Conservation (phyloP, 352 stramenopile species). For the Globisporangium paroecandrum region DNA sequence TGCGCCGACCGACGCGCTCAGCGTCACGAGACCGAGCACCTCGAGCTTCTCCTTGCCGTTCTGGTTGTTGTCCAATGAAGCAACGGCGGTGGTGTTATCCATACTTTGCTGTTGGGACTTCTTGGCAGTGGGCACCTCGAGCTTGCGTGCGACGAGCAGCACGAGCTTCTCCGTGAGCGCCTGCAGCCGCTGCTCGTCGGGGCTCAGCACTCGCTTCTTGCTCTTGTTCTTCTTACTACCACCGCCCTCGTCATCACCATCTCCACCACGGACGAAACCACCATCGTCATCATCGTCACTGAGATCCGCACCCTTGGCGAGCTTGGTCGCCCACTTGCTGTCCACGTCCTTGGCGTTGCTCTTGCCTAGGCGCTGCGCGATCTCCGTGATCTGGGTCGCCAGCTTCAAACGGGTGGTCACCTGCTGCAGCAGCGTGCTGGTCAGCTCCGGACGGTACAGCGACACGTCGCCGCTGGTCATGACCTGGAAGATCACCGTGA, state of each 20-base stretch:
- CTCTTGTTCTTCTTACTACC: slow-evolving; percentile 35
- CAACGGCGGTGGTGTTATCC: not conserved
- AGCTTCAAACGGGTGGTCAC: slow-evolving; percentile 51
- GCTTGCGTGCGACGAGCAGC: slow-evolving; percentile 43
- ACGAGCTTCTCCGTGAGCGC: slow-evolving; percentile 71
- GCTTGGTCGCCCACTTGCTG: slow-evolving; percentile 57
- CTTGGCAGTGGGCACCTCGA: slow-evolving; percentile 15
- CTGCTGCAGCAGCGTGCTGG: slow-evolving; percentile 32
- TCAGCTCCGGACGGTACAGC: slow-evolving; percentile 30
- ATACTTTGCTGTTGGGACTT: slow-evolving; percentile 5
- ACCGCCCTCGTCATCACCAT: slow-evolving; percentile 41
- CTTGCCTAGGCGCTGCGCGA: slow-evolving; percentile 37
- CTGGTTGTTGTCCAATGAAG: slow-evolving; percentile 22
- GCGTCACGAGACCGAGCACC: slow-evolving; percentile 51
- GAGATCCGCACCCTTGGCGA: slow-evolving; percentile 53
- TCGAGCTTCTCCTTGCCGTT: slow-evolving; percentile 62
- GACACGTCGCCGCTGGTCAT: slow-evolving; percentile 12
- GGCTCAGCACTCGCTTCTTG: slow-evolving; percentile 34
- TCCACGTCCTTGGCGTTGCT: slow-evolving; percentile 29
- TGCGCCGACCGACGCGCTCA: slow-evolving; percentile 55
- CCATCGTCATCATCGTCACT: slow-evolving; percentile 31
- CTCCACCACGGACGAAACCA: slow-evolving; percentile 24
- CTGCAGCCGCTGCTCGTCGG: slow-evolving; percentile 68
- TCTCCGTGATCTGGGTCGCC: slow-evolving; percentile 51
- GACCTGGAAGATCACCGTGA: slow-evolving; percentile 27